phyloP scores from a whole-genome alignment of 2,329 filamentous ascomycete genomes.

The Penicillium sp. region DNA sequence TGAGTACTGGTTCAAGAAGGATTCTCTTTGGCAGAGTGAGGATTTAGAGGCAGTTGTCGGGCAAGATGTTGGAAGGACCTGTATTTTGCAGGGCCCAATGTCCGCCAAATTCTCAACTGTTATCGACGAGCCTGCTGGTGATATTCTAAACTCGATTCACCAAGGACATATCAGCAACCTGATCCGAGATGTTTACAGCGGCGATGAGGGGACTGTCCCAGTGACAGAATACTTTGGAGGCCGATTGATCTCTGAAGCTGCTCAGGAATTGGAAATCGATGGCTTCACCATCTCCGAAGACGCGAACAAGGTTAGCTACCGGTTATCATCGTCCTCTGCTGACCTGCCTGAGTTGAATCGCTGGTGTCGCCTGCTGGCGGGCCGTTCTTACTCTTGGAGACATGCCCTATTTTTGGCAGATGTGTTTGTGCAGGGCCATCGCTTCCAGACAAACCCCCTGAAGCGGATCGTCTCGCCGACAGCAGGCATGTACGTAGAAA shows the following conservation, averaged over 20 bases:
- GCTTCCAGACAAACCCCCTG: slow-evolving; percentile 97
- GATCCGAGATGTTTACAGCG: slow-evolving; percentile 77
- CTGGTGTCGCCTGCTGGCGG: slow-evolving; percentile 89
- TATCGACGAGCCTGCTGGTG: slow-evolving; percentile 91
- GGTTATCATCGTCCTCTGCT: slow-evolving; percentile 74
- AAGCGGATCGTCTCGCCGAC: slow-evolving; percentile 86
- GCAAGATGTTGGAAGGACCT: slow-evolving; percentile 94
- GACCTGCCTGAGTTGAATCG: slow-evolving; percentile 77
- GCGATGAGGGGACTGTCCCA: slow-evolving; percentile 75
- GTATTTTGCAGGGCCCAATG: slow-evolving; percentile 94
- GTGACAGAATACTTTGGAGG: slow-evolving; percentile 95
- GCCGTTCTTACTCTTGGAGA: slow-evolving; percentile 85
- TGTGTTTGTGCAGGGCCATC: slow-evolving; percentile 91
- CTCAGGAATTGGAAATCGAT: slow-evolving; percentile 78
- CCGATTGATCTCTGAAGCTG: slow-evolving; percentile 68
- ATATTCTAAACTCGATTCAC: slow-evolving; percentile 92
- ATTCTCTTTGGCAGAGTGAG: slow-evolving; percentile 98
- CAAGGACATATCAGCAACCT: slow-evolving; percentile 82
- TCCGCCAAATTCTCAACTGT: slow-evolving; percentile 87
- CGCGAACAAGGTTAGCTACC: slow-evolving; percentile 78
- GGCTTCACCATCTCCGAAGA: slow-evolving; percentile 84
- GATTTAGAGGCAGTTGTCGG: slow-evolving; percentile 94
- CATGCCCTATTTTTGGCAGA: slow-evolving; percentile 94
- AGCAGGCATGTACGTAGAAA: slow-evolving; percentile 87
- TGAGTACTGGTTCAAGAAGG: slow-evolving; percentile 99